Evolutionary conservation across 2,329 filamentous ascomycete species (phyloP).

Genomic region (Emmonsiellopsis sp.): DNA sequence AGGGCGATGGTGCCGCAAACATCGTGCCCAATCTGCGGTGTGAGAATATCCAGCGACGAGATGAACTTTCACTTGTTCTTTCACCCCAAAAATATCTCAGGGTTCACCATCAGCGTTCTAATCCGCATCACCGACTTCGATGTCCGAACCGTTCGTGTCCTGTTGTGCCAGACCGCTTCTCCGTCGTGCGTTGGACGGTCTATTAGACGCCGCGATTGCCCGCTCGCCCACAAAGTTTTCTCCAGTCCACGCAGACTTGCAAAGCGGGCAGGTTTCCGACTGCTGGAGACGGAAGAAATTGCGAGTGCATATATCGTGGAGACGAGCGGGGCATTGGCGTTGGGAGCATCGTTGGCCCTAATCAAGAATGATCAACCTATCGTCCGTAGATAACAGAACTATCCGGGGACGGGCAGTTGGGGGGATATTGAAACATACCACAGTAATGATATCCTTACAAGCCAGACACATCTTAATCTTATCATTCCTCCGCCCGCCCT

Average conservation of each 20-base stretch:
- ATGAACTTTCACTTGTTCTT: too few relatives aligned
- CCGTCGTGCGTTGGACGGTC: background rate
- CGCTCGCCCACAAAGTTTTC: conserved; percentile 45
- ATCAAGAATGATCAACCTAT: background rate
- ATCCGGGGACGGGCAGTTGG: conserved; percentile 3
- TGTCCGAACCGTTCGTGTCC: background rate
- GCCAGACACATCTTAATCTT: conserved; percentile 80
- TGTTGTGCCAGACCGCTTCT: background rate
- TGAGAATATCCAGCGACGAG: too few relatives aligned
- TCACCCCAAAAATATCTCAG: background rate
- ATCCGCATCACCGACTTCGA: background rate
- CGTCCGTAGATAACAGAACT: background rate
- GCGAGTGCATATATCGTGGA: conserved; percentile 69
- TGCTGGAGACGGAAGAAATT: conserved; percentile 61
- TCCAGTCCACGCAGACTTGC: conserved; percentile 43
- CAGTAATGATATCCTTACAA: conserved; percentile 81
- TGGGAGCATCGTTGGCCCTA: conserved; percentile 66
- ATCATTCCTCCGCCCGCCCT: conserved; percentile 43
- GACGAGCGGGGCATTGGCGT: conserved; percentile 55
- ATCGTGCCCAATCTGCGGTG: too few relatives aligned
- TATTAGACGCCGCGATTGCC: conserved; percentile 27
- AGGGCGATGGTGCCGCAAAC: too few relatives aligned
- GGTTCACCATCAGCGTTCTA: background rate
- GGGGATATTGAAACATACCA: conserved; percentile 33
- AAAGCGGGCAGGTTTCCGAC: conserved; percentile 54